A percentile compares a stretch with the other conserved stretches of the same genome.
These are phyloP conservation scores for Erodium chrysanthum DNA, from an alignment of 441 rosid species.

Conservation along the genomic window DNA sequence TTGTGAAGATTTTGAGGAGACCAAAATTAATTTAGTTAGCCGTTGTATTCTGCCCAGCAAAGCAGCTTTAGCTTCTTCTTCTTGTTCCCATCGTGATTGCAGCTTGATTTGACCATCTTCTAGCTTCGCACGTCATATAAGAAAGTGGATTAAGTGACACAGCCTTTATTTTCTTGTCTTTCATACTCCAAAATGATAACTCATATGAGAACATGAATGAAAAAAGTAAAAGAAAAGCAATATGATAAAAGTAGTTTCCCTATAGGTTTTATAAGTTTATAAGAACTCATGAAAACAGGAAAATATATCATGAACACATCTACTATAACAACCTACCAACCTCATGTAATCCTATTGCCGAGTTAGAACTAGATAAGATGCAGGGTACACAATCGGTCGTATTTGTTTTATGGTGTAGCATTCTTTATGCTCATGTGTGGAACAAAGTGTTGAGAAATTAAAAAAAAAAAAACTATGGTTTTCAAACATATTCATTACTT, in stretches of 20 bases:
- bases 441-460: not conserved
- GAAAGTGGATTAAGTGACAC: slow-evolving; percentile 21
- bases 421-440: not conserved
- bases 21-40: slow-evolving; percentile 86
- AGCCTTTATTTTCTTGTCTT: too few relatives aligned
- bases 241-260: not conserved
- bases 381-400: not conserved
- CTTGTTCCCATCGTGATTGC: slow-evolving; percentile 86
- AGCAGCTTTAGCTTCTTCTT: slow-evolving; percentile 98
- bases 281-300: not conserved
- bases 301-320: not conserved
- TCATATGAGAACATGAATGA: not conserved
- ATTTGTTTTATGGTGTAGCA: not conserved
- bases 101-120: slow-evolving; percentile 96
- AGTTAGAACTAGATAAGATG: not conserved
- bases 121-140: slow-evolving; percentile 45
- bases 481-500: not conserved
- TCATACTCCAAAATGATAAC: not conserved
- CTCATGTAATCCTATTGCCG: not conserved
- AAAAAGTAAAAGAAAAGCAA: not conserved
- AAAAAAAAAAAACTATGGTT: not conserved
- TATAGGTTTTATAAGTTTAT: not conserved
- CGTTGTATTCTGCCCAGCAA: slow-evolving; percentile 87
- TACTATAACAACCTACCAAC: not conserved
- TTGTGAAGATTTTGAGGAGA: slow-evolving; percentile 80